Evolutionary conservation across 495 filamentous ascomycete species (phyloP), one percentile per base, ranked within the genome.

Genomic region (Aspergillus ostianus): DNA sequence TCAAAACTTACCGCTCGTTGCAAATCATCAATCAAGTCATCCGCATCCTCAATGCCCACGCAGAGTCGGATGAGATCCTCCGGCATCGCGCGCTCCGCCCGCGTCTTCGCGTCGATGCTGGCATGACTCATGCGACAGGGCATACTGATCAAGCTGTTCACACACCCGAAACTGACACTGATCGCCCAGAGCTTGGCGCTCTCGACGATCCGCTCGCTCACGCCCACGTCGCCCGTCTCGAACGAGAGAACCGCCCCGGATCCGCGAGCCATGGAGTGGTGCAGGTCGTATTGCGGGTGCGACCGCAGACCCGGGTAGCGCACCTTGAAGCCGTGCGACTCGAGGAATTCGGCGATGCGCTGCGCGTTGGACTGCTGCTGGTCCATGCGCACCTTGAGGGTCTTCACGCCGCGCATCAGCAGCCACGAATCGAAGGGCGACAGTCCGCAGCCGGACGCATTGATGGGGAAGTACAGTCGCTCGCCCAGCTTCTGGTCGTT

Each of bases 101-200:
- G 81, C 57, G 93, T 97, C 80, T 94, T 93, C 60, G 89, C 90
- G 72, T 98, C 95, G 71, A 98, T 98, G 70, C 92, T 97, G 20
- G 94, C 94, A 78, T 98, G 94, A 74, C 95, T 98, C 94, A 98
- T 98, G 60, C 90, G 91, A 68, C 94, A 98, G 12, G 94, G 94
- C 94, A 98, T 96, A 75, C 92, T 96, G 73, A 98, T 98, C 74
- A 98, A 73, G 76, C 90, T 94, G 75, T 98, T 98, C 48, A 98
- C 95, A 73, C 95, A 97, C 41, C 94, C 94, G 70, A 98, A 98
- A 64, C 90, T 94, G 55, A 98, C 94, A 61, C 88, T 92, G 62
- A 98, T 98, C 19, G 89, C 92, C 88, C 92, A 98, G 26, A 98
- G 77, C 63, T 90, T 83, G 4, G 94, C 90, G 41, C 88, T 87